Evolutionary conservation across 164 flowering plant genomes (phyloP).

Genomic region (Pachysandra terminalis): DNA sequence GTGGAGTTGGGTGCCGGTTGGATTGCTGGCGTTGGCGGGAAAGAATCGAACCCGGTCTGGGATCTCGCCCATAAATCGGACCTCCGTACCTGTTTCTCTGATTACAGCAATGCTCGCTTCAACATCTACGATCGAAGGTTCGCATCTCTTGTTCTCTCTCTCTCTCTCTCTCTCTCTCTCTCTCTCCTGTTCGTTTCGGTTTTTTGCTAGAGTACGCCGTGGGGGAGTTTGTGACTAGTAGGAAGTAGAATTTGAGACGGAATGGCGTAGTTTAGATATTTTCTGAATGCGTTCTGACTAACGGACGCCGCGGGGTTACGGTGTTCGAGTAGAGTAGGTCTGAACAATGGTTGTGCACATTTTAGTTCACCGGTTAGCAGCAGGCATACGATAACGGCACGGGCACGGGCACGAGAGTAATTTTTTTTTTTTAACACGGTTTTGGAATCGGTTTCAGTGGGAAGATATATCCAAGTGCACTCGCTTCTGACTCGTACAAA

Average conservation of each 20-base stretch:
- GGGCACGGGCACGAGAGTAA: too few relatives aligned
- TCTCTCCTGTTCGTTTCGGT: not conserved
- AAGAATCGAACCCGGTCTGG: slow-evolving; percentile 80
- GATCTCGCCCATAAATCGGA: slow-evolving; percentile 53
- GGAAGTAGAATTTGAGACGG: too few relatives aligned
- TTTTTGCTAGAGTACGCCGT: slow-evolving; percentile 1
- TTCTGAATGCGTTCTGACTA: too few relatives aligned
- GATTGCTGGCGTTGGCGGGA: slow-evolving; percentile 90
- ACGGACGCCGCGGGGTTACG: slow-evolving; percentile 4
- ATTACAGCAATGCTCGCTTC: slow-evolving; percentile 83
- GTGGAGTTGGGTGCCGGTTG: slow-evolving; percentile 96
- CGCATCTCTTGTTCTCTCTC: not conserved
- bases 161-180: too few relatives aligned
- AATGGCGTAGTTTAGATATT: too few relatives aligned
- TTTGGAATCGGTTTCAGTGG: slow-evolving; percentile 46
- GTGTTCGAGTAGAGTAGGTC: not conserved
- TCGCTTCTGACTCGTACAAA: slow-evolving; percentile 76
- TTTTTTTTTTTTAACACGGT: not conserved
- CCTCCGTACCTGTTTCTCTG: slow-evolving; percentile 84
- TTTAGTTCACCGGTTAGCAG: too few relatives aligned
- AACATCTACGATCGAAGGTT: slow-evolving; percentile 85
- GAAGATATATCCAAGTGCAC: slow-evolving; percentile 72
- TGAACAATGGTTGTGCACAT: not conserved
- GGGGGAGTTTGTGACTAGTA: too few relatives aligned
- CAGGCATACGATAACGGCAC: too few relatives aligned